phyloP scores from a whole-genome alignment of 2,329 filamentous ascomycete genomes.

The Cladophialophora exuberans region DNA sequence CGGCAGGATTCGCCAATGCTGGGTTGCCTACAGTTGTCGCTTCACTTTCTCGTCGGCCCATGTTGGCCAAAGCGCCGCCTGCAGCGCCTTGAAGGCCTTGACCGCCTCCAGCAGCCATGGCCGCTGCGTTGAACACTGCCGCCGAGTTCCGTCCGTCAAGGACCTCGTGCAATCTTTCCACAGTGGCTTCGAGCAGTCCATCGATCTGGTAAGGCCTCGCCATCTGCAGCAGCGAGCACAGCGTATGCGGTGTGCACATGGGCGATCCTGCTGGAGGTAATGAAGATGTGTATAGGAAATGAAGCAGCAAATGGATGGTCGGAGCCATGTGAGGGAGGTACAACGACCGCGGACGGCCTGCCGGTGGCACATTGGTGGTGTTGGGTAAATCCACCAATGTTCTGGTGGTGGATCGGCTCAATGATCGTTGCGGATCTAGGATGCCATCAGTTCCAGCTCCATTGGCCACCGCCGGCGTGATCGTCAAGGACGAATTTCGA shows the following conservation, averaged over 20 bases:
- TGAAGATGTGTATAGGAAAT: constrained; percentile 91
- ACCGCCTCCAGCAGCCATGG: constrained; percentile 95
- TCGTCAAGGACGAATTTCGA: constrained; percentile 78
- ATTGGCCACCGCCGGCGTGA: constrained; percentile 63
- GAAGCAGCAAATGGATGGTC: constrained; percentile 85
- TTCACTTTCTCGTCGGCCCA: constrained; percentile 40
- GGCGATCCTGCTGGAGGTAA: constrained; percentile 75
- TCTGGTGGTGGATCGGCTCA: constrained; percentile 32
- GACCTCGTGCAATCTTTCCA: constrained; percentile 84
- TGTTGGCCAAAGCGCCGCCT: constrained; percentile 50
- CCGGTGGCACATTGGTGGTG: constrained; percentile 56
- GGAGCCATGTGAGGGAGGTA: constrained; percentile 92
- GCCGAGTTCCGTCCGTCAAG: constrained; percentile 93
- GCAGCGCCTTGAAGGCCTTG: constrained; percentile 74
- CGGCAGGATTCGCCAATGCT: constrained; percentile 10
- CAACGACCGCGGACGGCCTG: constrained; percentile 76
- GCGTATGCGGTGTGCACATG: constrained; percentile 89
- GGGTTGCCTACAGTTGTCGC: constrained; percentile 27
- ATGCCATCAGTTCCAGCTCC: constrained; percentile 18
- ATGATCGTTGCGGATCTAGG: constrained; percentile 31
- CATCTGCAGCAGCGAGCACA: constrained; percentile 92
- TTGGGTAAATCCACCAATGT: constrained; percentile 55
- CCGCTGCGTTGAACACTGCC: constrained; percentile 95
- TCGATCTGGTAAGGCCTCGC: constrained; percentile 92
- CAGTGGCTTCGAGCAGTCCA: constrained; percentile 86